A percentile compares a stretch with the other conserved stretches of the same genome.
Conservation (phyloP, 257 asterid genomes). For the Misopates orontium region DNA sequence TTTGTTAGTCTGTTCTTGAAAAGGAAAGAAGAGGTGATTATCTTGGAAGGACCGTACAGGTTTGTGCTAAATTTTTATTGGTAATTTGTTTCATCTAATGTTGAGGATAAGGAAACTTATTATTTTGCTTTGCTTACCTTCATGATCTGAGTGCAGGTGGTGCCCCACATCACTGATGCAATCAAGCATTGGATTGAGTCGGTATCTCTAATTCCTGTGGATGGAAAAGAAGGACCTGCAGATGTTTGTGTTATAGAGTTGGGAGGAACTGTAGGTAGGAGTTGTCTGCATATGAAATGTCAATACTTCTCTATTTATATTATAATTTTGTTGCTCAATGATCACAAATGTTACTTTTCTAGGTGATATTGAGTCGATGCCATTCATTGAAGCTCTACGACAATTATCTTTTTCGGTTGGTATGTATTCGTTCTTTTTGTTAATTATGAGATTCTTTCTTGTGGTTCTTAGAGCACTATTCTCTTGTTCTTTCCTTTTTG, state of each 20-base stretch:
- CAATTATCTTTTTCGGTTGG: slow-evolving; percentile 90
- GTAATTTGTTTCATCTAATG: slow-evolving; percentile 11
- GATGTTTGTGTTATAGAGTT: slow-evolving; percentile 97
- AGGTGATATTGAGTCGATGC: slow-evolving; percentile 99
- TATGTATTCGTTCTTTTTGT: slow-evolving; percentile 28
- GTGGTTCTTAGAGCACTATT: slow-evolving; percentile 2
- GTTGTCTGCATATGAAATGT: slow-evolving; percentile 7
- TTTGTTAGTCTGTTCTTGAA: slow-evolving; percentile 82
- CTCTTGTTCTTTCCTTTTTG: background rate
- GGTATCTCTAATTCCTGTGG: slow-evolving; percentile 82
- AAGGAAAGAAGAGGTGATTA: slow-evolving; percentile 94
- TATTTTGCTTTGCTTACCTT: background rate
- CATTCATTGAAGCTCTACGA: slow-evolving; percentile 93
- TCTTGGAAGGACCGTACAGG: slow-evolving; percentile 99
- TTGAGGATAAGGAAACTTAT: slow-evolving; percentile 4
- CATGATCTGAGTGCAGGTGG: slow-evolving; percentile 58
- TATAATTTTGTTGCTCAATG: slow-evolving; percentile 10
- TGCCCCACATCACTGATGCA: slow-evolving; percentile 95
- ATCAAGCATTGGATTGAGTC: slow-evolving; percentile 89
- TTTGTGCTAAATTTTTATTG: slow-evolving; percentile 30
- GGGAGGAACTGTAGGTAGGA: slow-evolving; percentile 98
- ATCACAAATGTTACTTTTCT: slow-evolving; percentile 21
- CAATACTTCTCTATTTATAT: background rate
- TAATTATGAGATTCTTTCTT: slow-evolving; percentile 9
- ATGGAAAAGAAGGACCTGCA: slow-evolving; percentile 90